Evolutionary conservation across 148 eudicot genomes (phyloP).

Genomic region (Diospyros lotus): DNA sequence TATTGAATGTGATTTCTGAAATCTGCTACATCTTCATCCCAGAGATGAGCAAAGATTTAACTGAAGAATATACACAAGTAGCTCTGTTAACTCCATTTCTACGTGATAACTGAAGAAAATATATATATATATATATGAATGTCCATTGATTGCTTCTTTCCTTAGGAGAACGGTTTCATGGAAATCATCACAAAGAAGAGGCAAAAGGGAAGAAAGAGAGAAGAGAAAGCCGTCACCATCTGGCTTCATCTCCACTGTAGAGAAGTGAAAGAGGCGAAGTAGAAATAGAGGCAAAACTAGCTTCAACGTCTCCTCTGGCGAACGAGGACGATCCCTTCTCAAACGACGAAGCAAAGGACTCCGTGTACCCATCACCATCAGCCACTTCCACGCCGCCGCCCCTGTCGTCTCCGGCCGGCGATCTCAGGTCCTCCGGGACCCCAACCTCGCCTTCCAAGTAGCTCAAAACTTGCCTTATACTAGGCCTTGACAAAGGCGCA

Average conservation of each 20-base stretch:
- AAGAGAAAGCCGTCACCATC: not conserved
- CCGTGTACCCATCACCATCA: not conserved
- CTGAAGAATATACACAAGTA: too few species aligned
- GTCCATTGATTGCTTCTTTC: too few species aligned
- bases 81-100: too few species aligned
- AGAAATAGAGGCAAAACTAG: constrained; percentile 16
- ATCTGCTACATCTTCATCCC: too few species aligned
- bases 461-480: constrained; percentile 24
- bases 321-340: not conserved
- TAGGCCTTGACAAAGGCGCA: constrained; percentile 15
- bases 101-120: too few species aligned
- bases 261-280: constrained; percentile 13
- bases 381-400: not conserved
- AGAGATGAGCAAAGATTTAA: too few species aligned
- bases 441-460: constrained; percentile 24
- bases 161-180: too few species aligned
- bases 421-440: constrained; percentile 15
- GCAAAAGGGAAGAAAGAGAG: too few species aligned
- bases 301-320: not conserved
- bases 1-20: too few species aligned
- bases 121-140: too few species aligned
- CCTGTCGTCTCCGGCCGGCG: constrained; percentile 2
- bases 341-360: not conserved
- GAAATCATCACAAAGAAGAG: too few species aligned
- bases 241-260: not conserved